Base-by-base conservation (phyloP, 192 early-diverging fungal species). In the Phycomyces nitens region DNA sequence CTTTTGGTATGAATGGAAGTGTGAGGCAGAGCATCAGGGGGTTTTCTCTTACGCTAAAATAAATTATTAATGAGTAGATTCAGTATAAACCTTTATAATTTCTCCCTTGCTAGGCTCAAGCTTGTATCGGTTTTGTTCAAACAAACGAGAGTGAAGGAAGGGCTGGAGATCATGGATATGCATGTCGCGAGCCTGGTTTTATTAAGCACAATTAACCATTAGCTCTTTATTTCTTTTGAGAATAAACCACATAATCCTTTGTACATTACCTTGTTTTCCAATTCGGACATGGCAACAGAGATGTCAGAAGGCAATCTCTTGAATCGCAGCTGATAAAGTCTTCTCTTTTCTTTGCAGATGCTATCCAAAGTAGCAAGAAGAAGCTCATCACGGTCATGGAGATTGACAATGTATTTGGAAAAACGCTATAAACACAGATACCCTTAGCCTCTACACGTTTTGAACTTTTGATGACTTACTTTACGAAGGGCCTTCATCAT, bases 401-500 rank as follows among this genome's bases (percentile, higher is more conserved):
- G 77, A 22, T 80, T 72, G 27, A 84, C 82, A 64, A 98, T 70
- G 76, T 96, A 98, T 73, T 89, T 89, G 82, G 80, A 80, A 74
- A 98, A 98, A 22, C 74, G 73, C 86, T 89, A 56, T 34, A 26
- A 63, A 39, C 8, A 56, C 12, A 54, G n/a, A 18, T 5, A 34
- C 7, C 29, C 7, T 34, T 34, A 34, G 29, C 7, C 2, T 34
- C 7, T 34, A 2, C 7, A 34, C 7, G 2, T 34, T 5, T 34
- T 7, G 2, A 2, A 5, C 29, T 34, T 34, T 34, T 34, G 2
- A 34, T 34, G 29, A 34, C 29, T 68, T 74, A 87, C 84, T 74
- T 81, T 81, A 68, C 89, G 87, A 77, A 99, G 75, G 20, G 78
- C 74, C 47, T 82, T 82, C 87, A 92, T 92, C 47, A 99, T 92